Evolutionary conservation across 1,284 basidiomycete species (phyloP).

Genomic region (Heterobasidion occidentale): DNA sequence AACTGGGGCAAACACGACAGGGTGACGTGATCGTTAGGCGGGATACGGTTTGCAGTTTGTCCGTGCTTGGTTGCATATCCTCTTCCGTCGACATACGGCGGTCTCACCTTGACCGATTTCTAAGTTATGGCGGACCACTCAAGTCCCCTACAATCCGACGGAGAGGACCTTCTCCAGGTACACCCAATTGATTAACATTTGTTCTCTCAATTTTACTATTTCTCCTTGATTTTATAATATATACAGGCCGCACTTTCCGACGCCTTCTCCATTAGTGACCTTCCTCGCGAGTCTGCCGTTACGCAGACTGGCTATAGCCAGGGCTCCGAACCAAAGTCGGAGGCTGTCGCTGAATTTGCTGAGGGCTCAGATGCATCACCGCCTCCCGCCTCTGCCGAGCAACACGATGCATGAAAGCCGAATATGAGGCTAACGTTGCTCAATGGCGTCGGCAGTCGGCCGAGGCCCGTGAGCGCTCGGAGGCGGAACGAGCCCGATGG

Average conservation of each 20-base stretch:
- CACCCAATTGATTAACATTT: neutral
- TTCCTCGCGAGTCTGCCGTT: slow-evolving; percentile 12
- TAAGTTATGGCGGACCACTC: slow-evolving; percentile 5
- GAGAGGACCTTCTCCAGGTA: slow-evolving; percentile 13
- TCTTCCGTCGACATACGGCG: too few species aligned
- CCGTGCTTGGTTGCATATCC: too few species aligned
- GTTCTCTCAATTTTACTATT: neutral
- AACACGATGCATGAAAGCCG: slow-evolving; percentile 41
- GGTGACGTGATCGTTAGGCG: too few species aligned
- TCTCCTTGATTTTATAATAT: neutral
- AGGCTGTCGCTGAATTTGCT: slow-evolving; percentile 9
- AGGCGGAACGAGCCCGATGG: slow-evolving; percentile 65
- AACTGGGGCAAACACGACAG: too few species aligned
- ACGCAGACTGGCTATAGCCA: neutral
- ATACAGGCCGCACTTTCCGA: slow-evolving; percentile 11
- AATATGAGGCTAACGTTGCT: slow-evolving; percentile 63
- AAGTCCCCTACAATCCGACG: slow-evolving; percentile 9
- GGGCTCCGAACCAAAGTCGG: slow-evolving; percentile 3
- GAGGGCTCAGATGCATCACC: neutral
- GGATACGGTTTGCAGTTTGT: too few species aligned
- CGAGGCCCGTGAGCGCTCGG: slow-evolving; percentile 67
- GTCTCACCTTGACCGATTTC: too few species aligned
- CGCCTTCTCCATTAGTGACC: slow-evolving; percentile 12
- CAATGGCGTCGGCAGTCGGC: slow-evolving; percentile 72
- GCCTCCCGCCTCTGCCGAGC: slow-evolving; percentile 7